Base-by-base conservation (phyloP, 306 rosid species). In the Boehmeria nivea region DNA sequence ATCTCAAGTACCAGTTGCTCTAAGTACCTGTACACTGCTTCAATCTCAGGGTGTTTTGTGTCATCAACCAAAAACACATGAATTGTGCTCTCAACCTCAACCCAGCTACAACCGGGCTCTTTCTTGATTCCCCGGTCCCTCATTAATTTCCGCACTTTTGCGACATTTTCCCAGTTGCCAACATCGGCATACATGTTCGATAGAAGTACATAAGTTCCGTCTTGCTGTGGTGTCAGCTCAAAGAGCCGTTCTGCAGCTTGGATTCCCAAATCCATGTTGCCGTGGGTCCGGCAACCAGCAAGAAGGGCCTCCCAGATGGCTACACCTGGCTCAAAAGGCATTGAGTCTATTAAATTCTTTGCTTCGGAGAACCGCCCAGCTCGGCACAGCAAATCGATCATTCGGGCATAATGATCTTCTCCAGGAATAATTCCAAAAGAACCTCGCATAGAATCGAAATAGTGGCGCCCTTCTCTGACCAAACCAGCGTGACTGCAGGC, bases 41-140 rank as follows among this genome's bases (percentile, higher is more conserved):
- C 23, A 8, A 66, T 48, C 50, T 57, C 57, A 24, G 71, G 71
- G 31, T 66, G 71, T 18, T 1, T 6, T 8, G 58, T 55, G 31
- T 66, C 71, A 49, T 42, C 57, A 39, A 66, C 71, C 57, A 66
- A 25, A 64, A 66, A 66, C 42, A 66, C 71, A 12, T 66, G 64
- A 27, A 66, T 64, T 44, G 45, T 66, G 44, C 43, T 66, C 13
- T 57, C 64, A 25, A 66, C 44, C 16, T 57, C 71, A 27, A 66
- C 39, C 71, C 71, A 66, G 27, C 71, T 66, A 47, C 71, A 66
- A 57, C 64, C 64, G 6, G 71, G 71, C 54, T 66, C 71, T 28
- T 66, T 66, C 64, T 66, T 66, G 3, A 66, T 12, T 28, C 71
- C 71, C 24, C 64, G 19, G 17, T 48, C 64, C 20, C 71, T 36